Evolutionary conservation across 495 filamentous ascomycete species (phyloP), one percentile per base, ranked within the genome.

Genomic region (Hypoxylon crocopeplum): DNA sequence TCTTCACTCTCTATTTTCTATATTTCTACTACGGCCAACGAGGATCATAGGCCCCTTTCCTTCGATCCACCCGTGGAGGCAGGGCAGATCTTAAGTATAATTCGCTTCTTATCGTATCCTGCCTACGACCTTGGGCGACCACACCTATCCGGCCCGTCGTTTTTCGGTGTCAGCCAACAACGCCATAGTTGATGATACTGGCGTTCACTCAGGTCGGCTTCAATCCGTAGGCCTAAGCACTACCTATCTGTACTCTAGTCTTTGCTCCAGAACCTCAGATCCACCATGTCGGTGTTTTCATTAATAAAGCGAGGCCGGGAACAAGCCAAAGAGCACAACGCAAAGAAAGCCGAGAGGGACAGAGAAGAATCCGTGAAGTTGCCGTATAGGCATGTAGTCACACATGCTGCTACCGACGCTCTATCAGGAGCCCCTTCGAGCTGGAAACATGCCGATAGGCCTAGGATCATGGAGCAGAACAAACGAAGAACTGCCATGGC

Each of bases 391-490:
- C 83, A 86, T 56, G 63, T 84, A n/a, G 79, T 81, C 17, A 82
- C 72, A 24, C 83, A 86, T 69, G 83, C 83, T 33, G 80, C 79
- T 42, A 63, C 72, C 32, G 83, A 88, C 61, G 79, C 85, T 41
- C 48, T 85, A 33, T 72, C 77, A n/a, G 74, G 77, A 13, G 77
- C 79, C 1, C 84, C 84, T 5, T 69, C 76, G 0, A 74, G 66
- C 19, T 84, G 78, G 77, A 75, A 73, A 48, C 65, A 77, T 4
- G 68, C 58, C 16, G 76, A 79, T 44, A 56, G 75, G 20, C 56
- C 58, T 30, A 71, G 44, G 52, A 79, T 79, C 54, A 66, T 74
- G 37, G 76, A 77, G 58, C 64, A 76, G 55, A 78, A 79, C 62
- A 65, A 62, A 53, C 65, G 70, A 47, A 70, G 77, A 25, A 79